Base-by-base conservation (phyloP, 2,329 filamentous ascomycete genomes). In the Claviceps fusiformis region DNA sequence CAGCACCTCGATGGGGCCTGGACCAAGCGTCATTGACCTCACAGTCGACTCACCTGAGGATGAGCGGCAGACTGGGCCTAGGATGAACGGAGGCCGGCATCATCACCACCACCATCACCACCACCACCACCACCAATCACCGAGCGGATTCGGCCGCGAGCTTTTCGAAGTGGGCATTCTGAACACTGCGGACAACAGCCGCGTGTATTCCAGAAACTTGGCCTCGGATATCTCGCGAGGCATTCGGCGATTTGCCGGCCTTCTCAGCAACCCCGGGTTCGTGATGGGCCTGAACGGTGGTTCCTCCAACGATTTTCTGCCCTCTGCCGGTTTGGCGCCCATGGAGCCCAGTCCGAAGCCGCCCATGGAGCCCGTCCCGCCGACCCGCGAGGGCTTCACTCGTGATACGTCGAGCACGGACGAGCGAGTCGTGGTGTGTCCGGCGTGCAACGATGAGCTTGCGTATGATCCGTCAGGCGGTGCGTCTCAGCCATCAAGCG, bases 391-490 rank as follows among this genome's bases (percentile, higher is more conserved):
- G n/a, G 92, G 91, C 0, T 97, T 93, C 63, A 95, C 88, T 1
- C 78, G 91, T 56, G 82, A 82, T 51, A 87, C 88, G 0, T 61
- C 63, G 27, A 63, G 62, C 24, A 79, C 74, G 44, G 85, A 89
- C 41, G 82, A 89, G 17, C 79, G 87, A 43, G 75, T 87, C 0
- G 77, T 92, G 2, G 77, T 95, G 1, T 98, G 93, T 66, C 88
- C 92, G 0, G 88, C 88, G 56, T 98, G 93, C 63, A 84, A 86
- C 19, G 79, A 87, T 56, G 92, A 97, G 70, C 73, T 98, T 17
- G 86, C 89, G 6, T 82, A 85, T 52, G 87, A 90, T 15, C 82
- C 82, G 0, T 66, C 72, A 1, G 70, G 73, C 44, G 61, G 62
- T 24, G 62, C 59, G 5, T 45, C 56, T 3, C 56, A 54, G 46